These are phyloP conservation scores for Yamagishiella unicocca DNA, from an alignment of 139 green algal genomes.

Conservation along the genomic window DNA sequence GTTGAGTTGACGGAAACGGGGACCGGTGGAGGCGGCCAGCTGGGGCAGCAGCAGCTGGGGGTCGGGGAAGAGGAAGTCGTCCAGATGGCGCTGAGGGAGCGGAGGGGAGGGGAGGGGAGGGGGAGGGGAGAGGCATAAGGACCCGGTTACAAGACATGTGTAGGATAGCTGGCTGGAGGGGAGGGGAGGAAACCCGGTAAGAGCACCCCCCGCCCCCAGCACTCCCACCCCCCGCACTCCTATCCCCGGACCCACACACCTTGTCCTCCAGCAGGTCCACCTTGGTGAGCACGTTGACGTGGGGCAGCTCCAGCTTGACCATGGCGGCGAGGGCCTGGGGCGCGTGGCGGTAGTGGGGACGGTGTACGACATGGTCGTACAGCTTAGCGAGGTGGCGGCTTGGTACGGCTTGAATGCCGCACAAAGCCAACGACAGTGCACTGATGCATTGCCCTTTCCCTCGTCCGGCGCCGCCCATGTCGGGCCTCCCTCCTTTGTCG, in stretches of 20 bases:
- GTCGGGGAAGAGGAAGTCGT: slow-evolving; percentile 87
- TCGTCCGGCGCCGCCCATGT: neutral
- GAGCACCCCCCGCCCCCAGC: too few relatives aligned
- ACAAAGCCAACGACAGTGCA: too few relatives aligned
- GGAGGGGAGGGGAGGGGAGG: neutral
- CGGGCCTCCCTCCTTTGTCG: neutral
- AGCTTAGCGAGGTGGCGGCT: too few relatives aligned
- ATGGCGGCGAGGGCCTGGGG: slow-evolving; percentile 89
- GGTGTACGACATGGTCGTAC: too few relatives aligned
- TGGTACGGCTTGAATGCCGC: too few relatives aligned
- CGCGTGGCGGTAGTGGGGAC: too few relatives aligned
- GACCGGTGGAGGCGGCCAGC: slow-evolving; percentile 70
- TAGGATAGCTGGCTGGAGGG: too few relatives aligned
- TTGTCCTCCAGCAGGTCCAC: slow-evolving; percentile 89
- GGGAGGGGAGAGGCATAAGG: neutral
- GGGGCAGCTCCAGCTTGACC: slow-evolving; percentile 97
- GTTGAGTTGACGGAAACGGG: slow-evolving; percentile 81
- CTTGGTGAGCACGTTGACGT: slow-evolving; percentile 98
- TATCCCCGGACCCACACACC: slow-evolving; percentile 46
- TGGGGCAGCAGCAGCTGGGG: slow-evolving; percentile 65
- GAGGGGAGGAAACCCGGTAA: too few relatives aligned
- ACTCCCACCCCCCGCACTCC: too few relatives aligned
- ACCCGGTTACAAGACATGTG: neutral
- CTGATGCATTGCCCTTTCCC: neutral
- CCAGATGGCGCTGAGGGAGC: slow-evolving; percentile 66